Conservation (phyloP, 495 filamentous ascomycete genomes). For the Schizothecium vesticola region DNA sequence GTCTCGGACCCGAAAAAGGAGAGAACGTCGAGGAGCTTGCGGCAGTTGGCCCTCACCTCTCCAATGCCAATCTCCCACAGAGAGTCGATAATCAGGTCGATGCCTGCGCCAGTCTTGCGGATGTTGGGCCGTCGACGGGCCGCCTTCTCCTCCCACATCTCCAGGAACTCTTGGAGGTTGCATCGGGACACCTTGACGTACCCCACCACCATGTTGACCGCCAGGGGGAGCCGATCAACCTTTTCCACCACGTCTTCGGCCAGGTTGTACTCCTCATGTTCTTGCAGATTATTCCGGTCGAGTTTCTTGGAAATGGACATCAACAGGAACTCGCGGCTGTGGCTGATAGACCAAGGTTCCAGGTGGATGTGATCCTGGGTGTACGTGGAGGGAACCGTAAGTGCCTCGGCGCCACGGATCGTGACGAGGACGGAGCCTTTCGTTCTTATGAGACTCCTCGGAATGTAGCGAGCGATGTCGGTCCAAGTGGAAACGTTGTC, state of each 20-base stretch:
- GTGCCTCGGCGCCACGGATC: neutral
- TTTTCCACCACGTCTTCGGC: slow-evolving; percentile 15
- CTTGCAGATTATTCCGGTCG: neutral
- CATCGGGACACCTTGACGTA: slow-evolving; percentile 19
- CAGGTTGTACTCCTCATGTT: slow-evolving; percentile 9
- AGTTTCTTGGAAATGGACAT: slow-evolving; percentile 10
- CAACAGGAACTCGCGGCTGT: slow-evolving; percentile 13
- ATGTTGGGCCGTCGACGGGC: neutral
- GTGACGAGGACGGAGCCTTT: slow-evolving; percentile 21
- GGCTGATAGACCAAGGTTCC: neutral
- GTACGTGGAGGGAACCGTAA: neutral
- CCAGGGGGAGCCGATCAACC: slow-evolving; percentile 19
- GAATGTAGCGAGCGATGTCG: slow-evolving; percentile 16
- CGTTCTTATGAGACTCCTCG: slow-evolving; percentile 10
- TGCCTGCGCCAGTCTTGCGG: neutral
- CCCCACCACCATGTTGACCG: slow-evolving; percentile 20
- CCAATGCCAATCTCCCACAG: slow-evolving; percentile 23
- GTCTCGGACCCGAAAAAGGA: slow-evolving; percentile 21
- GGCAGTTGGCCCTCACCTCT: slow-evolving; percentile 16
- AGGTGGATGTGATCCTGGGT: slow-evolving; percentile 1
- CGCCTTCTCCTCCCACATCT: slow-evolving; percentile 23
- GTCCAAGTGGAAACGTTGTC: slow-evolving; percentile 22
- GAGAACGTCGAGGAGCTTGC: slow-evolving; percentile 24
- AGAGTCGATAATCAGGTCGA: slow-evolving; percentile 15
- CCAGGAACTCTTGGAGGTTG: slow-evolving; percentile 20